phyloP scores from a whole-genome alignment of 495 filamentous ascomycete species.

The Xylaria palmicola region DNA sequence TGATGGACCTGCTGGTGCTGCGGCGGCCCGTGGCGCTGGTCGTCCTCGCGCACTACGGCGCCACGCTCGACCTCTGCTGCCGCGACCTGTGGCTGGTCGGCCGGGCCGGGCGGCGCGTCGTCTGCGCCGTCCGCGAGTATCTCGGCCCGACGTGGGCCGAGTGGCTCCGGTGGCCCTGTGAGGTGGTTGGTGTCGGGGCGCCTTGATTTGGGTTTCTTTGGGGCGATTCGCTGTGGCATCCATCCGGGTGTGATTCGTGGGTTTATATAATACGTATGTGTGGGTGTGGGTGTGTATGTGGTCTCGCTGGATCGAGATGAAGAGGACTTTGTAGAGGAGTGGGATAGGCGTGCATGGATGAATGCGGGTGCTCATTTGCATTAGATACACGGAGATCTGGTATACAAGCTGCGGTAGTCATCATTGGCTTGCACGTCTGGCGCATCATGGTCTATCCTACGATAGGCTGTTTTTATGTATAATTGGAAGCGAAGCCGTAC shows the following conservation, averaged over 20 bases:
- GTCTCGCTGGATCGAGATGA: background rate
- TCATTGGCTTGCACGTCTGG: background rate
- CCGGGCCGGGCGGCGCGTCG: background rate
- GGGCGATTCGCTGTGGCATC: no score
- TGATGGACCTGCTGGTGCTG: constrained; percentile 9
- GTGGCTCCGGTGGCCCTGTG: constrained; percentile 8
- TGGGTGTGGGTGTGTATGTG: no score
- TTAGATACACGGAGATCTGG: background rate
- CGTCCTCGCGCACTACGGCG: constrained; percentile 3
- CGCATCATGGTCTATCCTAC: no score
- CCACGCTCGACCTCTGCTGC: background rate
- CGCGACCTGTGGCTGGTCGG: constrained; percentile 11
- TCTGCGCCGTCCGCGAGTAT: background rate
- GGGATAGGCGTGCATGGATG: no score
- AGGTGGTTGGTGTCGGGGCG: background rate
- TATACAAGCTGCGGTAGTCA: background rate
- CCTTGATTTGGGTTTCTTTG: background rate
- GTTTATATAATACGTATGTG: no score
- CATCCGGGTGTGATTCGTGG: background rate
- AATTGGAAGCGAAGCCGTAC: no score
- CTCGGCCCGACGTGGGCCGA: background rate
- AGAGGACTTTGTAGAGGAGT: background rate
- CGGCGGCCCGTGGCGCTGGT: constrained; percentile 1
- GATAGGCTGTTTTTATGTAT: background rate
- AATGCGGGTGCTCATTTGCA: no score